phyloP scores from a whole-genome alignment of 306 rosid genomes.

The Luffa aegyptiaca region DNA sequence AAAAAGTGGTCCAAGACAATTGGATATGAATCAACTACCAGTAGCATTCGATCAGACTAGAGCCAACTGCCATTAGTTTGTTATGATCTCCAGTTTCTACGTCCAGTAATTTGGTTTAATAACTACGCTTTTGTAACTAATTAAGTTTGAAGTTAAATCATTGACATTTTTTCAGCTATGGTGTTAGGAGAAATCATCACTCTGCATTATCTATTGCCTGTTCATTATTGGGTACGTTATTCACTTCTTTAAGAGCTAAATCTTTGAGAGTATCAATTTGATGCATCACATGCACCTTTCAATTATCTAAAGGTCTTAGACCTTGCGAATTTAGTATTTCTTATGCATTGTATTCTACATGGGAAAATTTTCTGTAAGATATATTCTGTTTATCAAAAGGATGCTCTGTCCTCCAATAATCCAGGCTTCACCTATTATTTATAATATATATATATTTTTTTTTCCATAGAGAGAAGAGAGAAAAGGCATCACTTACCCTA shows the following conservation, averaged over 20 bases:
- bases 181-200: not conserved
- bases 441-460: not conserved
- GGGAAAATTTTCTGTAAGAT: not conserved
- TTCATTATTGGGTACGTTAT: not conserved
- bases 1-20: not conserved
- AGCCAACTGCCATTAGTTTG: not conserved
- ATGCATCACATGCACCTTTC: not conserved
- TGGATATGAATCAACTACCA: not conserved
- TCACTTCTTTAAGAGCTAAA: not conserved
- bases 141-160: not conserved
- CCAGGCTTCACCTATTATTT: not conserved
- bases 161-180: not conserved
- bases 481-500: constrained; percentile 46
- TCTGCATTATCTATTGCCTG: not conserved
- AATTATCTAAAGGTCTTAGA: not conserved
- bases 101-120: not conserved
- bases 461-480: not conserved
- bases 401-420: not conserved
- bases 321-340: not conserved
- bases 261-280: not conserved
- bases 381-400: not conserved
- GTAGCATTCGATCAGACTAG: not conserved
- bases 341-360: not conserved
- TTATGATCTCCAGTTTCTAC: not conserved
- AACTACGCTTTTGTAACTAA: not conserved